Evolutionary conservation across 306 rosid genomes (phyloP).

Genomic region (Corylus heterophylla): DNA sequence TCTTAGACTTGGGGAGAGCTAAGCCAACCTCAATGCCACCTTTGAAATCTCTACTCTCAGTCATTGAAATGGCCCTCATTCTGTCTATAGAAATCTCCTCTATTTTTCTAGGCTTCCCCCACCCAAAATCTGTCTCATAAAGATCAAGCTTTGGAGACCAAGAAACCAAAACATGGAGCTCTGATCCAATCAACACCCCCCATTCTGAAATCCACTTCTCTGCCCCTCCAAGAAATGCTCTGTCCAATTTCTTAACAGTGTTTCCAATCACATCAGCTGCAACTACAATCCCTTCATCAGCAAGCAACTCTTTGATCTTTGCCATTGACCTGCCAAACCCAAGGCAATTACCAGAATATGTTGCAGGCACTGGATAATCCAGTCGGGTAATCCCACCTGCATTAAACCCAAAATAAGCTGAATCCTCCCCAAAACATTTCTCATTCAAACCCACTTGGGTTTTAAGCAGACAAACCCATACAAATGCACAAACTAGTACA

Average conservation of each 20-base stretch:
- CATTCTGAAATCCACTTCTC: constrained; percentile 50
- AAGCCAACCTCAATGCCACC: too few species aligned
- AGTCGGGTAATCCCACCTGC: constrained; percentile 54
- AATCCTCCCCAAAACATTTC: constrained; percentile 6
- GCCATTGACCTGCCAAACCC: constrained; percentile 41
- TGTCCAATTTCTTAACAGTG: constrained; percentile 38
- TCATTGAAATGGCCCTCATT: constrained; percentile 35
- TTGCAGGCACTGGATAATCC: constrained; percentile 16
- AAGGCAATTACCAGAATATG: constrained; percentile 44
- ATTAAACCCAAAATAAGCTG: constrained; percentile 42
- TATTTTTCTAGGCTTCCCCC: constrained; percentile 44
- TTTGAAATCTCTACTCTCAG: constrained; percentile 29
- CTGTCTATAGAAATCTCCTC: constrained; percentile 48
- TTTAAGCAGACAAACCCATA: constrained; percentile 51
- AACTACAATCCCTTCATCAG: constrained; percentile 39
- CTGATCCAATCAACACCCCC: constrained; percentile 39
- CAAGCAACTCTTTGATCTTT: constrained; percentile 22
- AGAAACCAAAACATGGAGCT: constrained; percentile 28
- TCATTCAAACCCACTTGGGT: constrained; percentile 12
- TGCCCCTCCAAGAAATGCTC: constrained; percentile 31
- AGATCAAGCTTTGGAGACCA: constrained; percentile 63
- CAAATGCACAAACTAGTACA: constrained; percentile 43
- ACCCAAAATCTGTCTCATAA: constrained; percentile 52
- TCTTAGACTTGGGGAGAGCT: background rate
- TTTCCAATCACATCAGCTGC: constrained; percentile 7